These are phyloP conservation scores for Millerozyma acaciae DNA, from an alignment of 805 yeast species.

Conservation along the genomic window DNA sequence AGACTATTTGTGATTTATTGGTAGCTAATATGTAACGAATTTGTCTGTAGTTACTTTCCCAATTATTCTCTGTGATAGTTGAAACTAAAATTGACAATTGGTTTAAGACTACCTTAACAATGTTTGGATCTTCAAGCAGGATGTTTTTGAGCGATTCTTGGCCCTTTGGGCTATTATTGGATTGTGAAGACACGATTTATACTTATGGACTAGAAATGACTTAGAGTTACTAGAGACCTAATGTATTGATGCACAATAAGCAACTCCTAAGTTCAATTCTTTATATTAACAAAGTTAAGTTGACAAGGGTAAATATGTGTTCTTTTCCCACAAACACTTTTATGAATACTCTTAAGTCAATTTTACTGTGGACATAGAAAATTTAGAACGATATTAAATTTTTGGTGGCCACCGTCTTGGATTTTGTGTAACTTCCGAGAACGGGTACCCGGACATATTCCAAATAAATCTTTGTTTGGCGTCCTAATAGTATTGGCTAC, in stretches of 20 bases:
- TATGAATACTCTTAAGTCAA: too few species aligned
- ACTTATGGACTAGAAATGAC: too few species aligned
- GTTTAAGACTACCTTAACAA: slow-evolving; percentile 40
- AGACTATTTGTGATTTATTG: slow-evolving; percentile 13
- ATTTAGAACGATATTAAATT: too few species aligned
- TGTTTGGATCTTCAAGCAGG: slow-evolving; percentile 20
- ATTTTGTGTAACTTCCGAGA: too few species aligned
- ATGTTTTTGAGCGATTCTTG: slow-evolving; percentile 11
- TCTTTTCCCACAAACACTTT: too few species aligned
- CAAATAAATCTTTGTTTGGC: too few species aligned
- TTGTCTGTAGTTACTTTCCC: slow-evolving; percentile 37
- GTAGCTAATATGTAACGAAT: slow-evolving; percentile 44
- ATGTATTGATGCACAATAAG: background rate
- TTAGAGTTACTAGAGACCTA: slow-evolving; percentile 3
- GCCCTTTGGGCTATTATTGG: slow-evolving; percentile 40
- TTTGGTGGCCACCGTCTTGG: too few species aligned
- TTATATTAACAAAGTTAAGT: background rate
- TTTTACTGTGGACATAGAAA: too few species aligned
- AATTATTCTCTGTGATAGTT: slow-evolving; percentile 39
- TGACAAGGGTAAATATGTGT: too few species aligned
- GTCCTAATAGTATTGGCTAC: too few species aligned
- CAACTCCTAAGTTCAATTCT: background rate
- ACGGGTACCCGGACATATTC: too few species aligned
- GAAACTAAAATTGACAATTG: slow-evolving; percentile 53
- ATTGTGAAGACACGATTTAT: slow-evolving; percentile 33